Conservation (phyloP, 179 eudicot species). For the Heliamphora pulchella region DNA sequence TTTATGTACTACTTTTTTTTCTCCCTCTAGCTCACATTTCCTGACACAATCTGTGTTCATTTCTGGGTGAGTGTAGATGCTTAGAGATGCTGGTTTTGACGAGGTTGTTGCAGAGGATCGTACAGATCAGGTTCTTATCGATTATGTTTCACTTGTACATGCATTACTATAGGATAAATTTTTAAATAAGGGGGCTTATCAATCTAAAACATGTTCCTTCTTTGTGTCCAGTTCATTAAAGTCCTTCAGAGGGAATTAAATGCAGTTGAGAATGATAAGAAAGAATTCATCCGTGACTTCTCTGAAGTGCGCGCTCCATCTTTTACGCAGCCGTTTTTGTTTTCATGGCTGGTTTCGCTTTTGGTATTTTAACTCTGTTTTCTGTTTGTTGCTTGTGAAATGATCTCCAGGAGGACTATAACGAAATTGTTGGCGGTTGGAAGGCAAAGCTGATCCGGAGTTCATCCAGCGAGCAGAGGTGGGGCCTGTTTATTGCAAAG, state of each 20-base stretch:
- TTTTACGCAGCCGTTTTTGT: not conserved
- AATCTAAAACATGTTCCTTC: not conserved
- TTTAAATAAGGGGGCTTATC: not conserved
- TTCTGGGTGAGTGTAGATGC: slow-evolving; percentile 53
- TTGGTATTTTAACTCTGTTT: not conserved
- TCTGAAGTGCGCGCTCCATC: slow-evolving; percentile 52
- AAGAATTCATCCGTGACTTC: slow-evolving; percentile 67
- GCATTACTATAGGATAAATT: not conserved
- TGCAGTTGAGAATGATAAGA: slow-evolving; percentile 67
- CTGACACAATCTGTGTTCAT: not conserved
- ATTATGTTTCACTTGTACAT: slow-evolving; percentile 1
- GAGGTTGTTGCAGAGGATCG: slow-evolving; percentile 89
- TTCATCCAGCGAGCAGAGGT: slow-evolving; percentile 77
- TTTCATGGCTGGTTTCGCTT: not conserved
- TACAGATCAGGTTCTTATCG: slow-evolving; percentile 62
- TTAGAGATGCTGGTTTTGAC: slow-evolving; percentile 78
- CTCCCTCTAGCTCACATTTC: not conserved
- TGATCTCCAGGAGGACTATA: slow-evolving; percentile 60
- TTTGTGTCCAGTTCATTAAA: slow-evolving; percentile 49
- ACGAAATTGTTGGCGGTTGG: slow-evolving; percentile 90
- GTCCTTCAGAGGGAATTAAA: slow-evolving; percentile 68
- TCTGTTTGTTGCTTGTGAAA: not conserved
- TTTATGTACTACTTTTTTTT: not conserved
- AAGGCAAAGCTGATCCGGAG: slow-evolving; percentile 69
- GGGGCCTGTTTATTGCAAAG: slow-evolving; percentile 86